These are phyloP conservation scores for Aphanomyces euteiches DNA, from an alignment of 352 stramenopile species.

Conservation along the genomic window DNA sequence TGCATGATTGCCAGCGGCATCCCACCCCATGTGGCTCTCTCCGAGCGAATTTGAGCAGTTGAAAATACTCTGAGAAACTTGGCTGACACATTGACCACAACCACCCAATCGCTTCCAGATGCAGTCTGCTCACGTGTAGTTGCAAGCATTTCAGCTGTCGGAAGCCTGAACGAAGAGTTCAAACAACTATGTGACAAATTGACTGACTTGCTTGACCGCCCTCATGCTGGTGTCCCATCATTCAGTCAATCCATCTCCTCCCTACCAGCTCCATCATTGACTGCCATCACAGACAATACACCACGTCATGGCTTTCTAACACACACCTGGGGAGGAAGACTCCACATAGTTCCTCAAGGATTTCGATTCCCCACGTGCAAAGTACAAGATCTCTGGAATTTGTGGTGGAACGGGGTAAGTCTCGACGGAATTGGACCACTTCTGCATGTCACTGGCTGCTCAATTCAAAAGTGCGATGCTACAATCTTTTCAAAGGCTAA, in stretches of 20 bases:
- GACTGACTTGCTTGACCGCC: not conserved
- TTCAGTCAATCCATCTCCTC: too few species aligned
- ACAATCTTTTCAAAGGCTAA: not conserved
- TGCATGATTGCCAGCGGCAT: not conserved
- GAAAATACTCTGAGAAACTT: not conserved
- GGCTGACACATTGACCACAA: not conserved
- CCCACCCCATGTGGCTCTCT: not conserved
- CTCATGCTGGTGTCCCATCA: too few species aligned
- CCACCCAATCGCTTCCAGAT: not conserved
- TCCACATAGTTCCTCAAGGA: not conserved
- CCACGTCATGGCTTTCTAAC: not conserved
- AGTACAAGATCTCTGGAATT: not conserved
- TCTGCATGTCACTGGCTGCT: not conserved
- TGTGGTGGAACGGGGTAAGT: not conserved
- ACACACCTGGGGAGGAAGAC: conserved; percentile 1
- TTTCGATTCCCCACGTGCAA: conserved; percentile 10
- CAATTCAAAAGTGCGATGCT: not conserved
- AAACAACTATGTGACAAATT: not conserved
- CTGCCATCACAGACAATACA: not conserved
- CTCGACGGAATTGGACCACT: not conserved
- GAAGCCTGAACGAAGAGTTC: not conserved
- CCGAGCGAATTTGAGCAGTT: not conserved
- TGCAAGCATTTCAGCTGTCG: not conserved
- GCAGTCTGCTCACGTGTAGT: not conserved
- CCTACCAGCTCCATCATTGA: not conserved